These are phyloP conservation scores for Pseudocercospora crystallina DNA, from an alignment of 2,329 filamentous ascomycete species.

Conservation along the genomic window DNA sequence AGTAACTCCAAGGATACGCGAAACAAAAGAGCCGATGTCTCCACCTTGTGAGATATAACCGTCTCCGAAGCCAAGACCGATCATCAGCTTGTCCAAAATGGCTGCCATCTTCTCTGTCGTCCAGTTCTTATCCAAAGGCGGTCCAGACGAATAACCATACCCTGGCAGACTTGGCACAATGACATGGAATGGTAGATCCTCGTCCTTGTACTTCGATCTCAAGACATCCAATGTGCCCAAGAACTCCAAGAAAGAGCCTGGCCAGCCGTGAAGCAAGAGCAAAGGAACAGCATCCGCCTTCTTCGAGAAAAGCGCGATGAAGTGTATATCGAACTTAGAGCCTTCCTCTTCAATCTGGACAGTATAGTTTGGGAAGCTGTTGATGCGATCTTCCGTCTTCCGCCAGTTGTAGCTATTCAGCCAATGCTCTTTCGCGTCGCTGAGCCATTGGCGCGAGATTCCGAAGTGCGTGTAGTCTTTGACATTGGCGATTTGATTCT, in stretches of 20 bases:
- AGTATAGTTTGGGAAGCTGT: conserved; percentile 53
- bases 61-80: conserved; percentile 51
- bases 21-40: conserved; percentile 53
- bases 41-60: conserved; percentile 60
- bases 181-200: conserved; percentile 57
- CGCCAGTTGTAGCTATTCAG: conserved; percentile 51
- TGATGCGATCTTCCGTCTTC: conserved; percentile 43
- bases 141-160: conserved; percentile 52
- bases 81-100: conserved; percentile 54
- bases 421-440: conserved; percentile 42
- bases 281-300: conserved; percentile 52
- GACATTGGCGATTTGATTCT: conserved; percentile 45
- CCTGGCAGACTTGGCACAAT: conserved; percentile 58
- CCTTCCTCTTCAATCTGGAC: conserved; percentile 42
- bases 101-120: conserved; percentile 40
- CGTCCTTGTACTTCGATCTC: conserved; percentile 48
- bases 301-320: conserved; percentile 51
- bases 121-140: conserved; percentile 50
- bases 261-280: conserved; percentile 56
- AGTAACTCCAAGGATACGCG: conserved; percentile 43
- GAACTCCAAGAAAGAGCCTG: conserved; percentile 56
- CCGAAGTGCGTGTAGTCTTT: conserved; percentile 40
- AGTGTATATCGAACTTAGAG: conserved; percentile 49
- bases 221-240: conserved; percentile 52
- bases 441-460: conserved; percentile 49